Evolutionary conservation across 371 early-diverging fungal species (phyloP).

Genomic region (Haplosporangium sp.): DNA sequence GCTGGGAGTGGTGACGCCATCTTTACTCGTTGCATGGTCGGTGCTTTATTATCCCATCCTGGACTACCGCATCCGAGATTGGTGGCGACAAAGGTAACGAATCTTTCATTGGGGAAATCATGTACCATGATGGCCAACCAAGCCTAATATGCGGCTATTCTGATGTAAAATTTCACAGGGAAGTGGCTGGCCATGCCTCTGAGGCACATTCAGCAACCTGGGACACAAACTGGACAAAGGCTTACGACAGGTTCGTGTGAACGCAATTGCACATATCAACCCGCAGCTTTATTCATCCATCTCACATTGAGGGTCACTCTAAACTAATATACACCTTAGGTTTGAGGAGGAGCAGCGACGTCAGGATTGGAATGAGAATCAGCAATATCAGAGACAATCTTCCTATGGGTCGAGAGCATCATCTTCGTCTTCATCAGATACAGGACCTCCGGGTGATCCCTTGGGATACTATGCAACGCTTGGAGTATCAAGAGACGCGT

Average conservation of each 20-base stretch:
- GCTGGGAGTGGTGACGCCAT: constrained; percentile 69
- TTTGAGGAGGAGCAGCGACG: constrained; percentile 67
- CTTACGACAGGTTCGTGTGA: constrained; percentile 56
- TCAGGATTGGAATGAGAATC: constrained; percentile 63
- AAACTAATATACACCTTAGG: constrained; percentile 9
- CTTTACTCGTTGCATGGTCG: constrained; percentile 59
- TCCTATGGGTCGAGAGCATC: constrained; percentile 27
- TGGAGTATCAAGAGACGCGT: constrained; percentile 58
- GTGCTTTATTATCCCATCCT: constrained; percentile 68
- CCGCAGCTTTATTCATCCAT: background rate
- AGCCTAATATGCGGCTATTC: too few relatives aligned
- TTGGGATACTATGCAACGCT: constrained; percentile 63
- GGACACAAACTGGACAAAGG: constrained; percentile 68
- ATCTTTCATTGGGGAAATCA: background rate
- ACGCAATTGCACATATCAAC: background rate
- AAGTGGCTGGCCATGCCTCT: constrained; percentile 60
- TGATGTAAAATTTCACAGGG: constrained; percentile 22
- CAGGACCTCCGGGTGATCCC: constrained; percentile 54
- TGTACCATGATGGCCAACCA: too few relatives aligned
- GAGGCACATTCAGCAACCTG: constrained; percentile 58
- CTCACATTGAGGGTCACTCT: background rate
- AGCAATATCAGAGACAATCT: constrained; percentile 44
- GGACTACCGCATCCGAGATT: constrained; percentile 60
- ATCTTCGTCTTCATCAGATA: constrained; percentile 17
- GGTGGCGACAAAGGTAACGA: constrained; percentile 57